Evolutionary conservation across 2,329 filamentous ascomycete species (phyloP).

Genomic region (Trichoderma guizhouense): DNA sequence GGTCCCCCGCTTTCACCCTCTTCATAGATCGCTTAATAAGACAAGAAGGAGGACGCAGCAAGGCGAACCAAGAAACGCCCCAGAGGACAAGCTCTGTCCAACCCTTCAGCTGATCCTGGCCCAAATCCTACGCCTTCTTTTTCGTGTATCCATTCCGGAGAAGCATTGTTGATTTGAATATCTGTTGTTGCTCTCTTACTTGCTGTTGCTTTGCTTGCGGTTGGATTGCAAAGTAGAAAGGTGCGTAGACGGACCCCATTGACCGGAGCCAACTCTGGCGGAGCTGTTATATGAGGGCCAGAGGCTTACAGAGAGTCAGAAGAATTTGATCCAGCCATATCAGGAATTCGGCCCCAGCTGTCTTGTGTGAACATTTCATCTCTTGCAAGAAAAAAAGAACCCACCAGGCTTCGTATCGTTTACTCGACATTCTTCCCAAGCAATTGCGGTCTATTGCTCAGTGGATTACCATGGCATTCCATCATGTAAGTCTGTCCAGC

Average conservation of each 20-base stretch:
- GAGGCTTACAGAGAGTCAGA: neutral
- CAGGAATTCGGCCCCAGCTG: neutral
- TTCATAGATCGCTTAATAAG: neutral
- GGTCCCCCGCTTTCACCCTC: neutral
- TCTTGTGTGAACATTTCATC: neutral
- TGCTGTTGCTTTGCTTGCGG: neutral
- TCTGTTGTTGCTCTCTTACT: neutral
- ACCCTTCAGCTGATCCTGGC: neutral
- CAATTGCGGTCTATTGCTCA: neutral
- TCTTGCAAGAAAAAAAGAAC: neutral
- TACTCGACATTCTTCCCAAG: neutral
- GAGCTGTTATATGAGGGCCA: neutral
- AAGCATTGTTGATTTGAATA: neutral
- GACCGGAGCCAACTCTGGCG: neutral
- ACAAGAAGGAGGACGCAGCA: neutral
- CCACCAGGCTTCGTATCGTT: neutral
- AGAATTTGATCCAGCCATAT: neutral
- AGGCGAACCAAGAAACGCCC: neutral
- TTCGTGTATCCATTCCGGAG: neutral
- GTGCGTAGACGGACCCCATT: neutral
- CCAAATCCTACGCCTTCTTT: neutral
- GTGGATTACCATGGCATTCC: slow-evolving; percentile 3
- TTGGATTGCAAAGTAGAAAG: neutral
- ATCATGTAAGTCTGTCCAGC: slow-evolving; percentile 15
- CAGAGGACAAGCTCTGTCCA: neutral